Base-by-base conservation (phyloP, 768 basidiomycete genomes). In the Hortiboletus campestris region DNA sequence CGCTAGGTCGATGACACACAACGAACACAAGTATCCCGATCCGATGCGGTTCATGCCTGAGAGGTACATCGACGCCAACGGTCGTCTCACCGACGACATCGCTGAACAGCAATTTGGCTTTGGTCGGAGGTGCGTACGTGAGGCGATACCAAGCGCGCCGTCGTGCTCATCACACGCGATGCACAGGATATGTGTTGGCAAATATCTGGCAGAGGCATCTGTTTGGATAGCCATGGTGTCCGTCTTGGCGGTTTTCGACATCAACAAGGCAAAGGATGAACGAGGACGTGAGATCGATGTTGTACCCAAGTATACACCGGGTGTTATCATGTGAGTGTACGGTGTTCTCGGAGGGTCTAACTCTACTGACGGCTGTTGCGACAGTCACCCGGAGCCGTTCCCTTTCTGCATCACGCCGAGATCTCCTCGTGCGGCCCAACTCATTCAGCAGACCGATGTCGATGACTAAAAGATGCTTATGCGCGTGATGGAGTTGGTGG, bases 201-300 rank as follows among this genome's bases (percentile, higher is more conserved):
- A 63, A 35, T 61, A 66, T n/a, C 63, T 70, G 9, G 67, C 67
- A 0, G 63, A 70, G 31, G 55, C 63, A 0, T 63, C 62, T 51
- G 60, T 67, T 7, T 65, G 66, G 62, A 63, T 67, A 17, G 62
- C 62, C 6, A 68, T 66, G 47, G 66, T 62, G 17, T 66, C 63
- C 39, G 49, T 67, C 11, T 49, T 74, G 49, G 51, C 64, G 0
- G 59, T 65, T 6, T 69, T 76, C 53, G 32, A 64, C 19, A 50
- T 71, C 13, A 56, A 49, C 28, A 72, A 75, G 49, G 69, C 70
- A 2, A 59, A 66, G 20, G 72, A 76, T 38, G 59, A 56, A 14
- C 41, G 65, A 0, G 77, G 76, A 3, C 53, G 60, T 3, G 66
- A 67, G 28, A 62, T 73, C n/a, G 63, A 61, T 16, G 58, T 67